Evolutionary conservation across 1,139 yeast genomes (phyloP).

Genomic region (Sugiyamaella pinicola): DNA sequence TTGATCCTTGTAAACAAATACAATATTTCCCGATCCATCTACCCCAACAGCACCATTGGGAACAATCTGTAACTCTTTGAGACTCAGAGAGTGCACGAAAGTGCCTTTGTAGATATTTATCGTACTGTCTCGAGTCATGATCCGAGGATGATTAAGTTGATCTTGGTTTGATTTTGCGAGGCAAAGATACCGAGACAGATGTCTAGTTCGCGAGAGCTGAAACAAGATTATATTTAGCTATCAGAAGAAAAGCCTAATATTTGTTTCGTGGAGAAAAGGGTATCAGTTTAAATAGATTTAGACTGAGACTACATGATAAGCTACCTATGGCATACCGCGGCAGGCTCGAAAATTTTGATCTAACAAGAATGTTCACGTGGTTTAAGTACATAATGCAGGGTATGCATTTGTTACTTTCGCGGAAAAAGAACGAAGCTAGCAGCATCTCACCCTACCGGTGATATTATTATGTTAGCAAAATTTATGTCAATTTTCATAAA

Average conservation of each 20-base stretch:
- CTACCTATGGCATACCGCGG: constrained; percentile 14
- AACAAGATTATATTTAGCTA: background rate
- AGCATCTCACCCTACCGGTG: too few species aligned
- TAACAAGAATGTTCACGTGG: too few species aligned
- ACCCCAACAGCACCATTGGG: constrained; percentile 59
- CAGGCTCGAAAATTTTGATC: background rate
- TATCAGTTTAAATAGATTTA: background rate
- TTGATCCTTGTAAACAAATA: constrained; percentile 42
- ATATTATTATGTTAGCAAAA: too few species aligned
- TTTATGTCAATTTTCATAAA: too few species aligned
- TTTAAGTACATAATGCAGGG: too few species aligned
- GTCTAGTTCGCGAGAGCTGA: background rate
- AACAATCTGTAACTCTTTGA: constrained; percentile 53
- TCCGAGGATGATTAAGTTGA: background rate
- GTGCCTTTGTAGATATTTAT: constrained; percentile 52
- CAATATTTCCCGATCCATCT: constrained; percentile 50
- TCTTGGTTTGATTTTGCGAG: background rate
- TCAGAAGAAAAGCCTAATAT: background rate
- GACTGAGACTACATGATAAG: constrained; percentile 1
- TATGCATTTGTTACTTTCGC: too few species aligned
- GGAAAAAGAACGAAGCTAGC: too few species aligned
- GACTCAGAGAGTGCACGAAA: constrained; percentile 56
- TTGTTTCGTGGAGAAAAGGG: background rate
- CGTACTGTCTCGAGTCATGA: constrained; percentile 22
- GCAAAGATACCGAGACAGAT: background rate